Percentiles rank a stretch among this genome's conserved stretches.
Evolutionary conservation across 768 basidiomycete species (phyloP).

Genomic region (Strobilomyces dryophilus): DNA sequence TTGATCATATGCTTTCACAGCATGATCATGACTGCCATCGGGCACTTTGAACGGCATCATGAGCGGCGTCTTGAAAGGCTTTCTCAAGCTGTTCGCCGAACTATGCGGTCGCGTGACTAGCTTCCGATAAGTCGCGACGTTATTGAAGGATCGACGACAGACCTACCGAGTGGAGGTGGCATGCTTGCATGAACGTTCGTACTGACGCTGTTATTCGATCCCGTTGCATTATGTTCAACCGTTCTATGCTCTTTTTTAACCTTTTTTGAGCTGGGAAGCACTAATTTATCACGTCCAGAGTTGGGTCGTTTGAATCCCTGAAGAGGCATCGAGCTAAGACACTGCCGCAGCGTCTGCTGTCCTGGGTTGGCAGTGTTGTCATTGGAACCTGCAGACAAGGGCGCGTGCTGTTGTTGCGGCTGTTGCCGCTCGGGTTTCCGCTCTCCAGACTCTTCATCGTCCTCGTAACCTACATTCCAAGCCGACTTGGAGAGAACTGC

Average conservation of each 20-base stretch:
- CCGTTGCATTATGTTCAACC: background rate
- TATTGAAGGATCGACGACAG: background rate
- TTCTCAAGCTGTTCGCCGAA: constrained; percentile 39
- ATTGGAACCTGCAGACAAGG: background rate
- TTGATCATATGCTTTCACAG: background rate
- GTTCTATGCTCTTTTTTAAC: constrained; percentile 12
- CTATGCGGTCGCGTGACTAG: constrained; percentile 46
- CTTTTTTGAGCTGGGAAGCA: constrained; percentile 18
- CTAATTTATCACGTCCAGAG: constrained; percentile 5
- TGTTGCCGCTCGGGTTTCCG: constrained; percentile 1
- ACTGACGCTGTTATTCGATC: background rate
- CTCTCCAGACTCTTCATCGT: constrained; percentile 19
- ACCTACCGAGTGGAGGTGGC: constrained; percentile 24
- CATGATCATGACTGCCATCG: constrained; percentile 33
- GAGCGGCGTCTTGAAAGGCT: constrained; percentile 49
- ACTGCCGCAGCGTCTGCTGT: constrained; percentile 23
- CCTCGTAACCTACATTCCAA: constrained; percentile 27
- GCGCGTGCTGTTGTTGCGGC: background rate
- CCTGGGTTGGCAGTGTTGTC: background rate
- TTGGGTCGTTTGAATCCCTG: constrained; percentile 27
- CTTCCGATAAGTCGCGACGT: background rate
- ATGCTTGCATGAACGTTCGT: constrained; percentile 1
- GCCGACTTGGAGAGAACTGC: constrained; percentile 15
- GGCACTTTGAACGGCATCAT: constrained; percentile 50
- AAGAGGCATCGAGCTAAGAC: constrained; percentile 10